Base-by-base conservation (phyloP, 345 rosid species). In the Bruguiera parviflora region DNA sequence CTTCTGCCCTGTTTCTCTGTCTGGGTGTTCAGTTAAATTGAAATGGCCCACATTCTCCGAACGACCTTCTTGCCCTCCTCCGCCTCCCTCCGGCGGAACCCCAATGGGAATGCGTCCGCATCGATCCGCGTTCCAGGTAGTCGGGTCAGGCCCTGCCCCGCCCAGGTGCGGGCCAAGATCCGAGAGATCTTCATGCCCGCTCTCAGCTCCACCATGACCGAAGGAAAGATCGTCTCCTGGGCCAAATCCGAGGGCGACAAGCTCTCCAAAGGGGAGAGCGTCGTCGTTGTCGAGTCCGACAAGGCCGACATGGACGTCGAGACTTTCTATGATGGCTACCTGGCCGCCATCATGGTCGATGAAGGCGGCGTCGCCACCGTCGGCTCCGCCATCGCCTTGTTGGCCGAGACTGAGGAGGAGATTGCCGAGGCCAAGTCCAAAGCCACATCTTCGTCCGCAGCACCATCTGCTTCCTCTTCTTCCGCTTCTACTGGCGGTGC, bases 251-350 rank as follows among this genome's bases (percentile, higher is more conserved):
- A 93, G 74, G 97, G 98, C 51, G 98, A 94, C 65, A 87, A 86
- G 84, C 90, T 95, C 22, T 73, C 81, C 47, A 92, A 90, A 68
- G 98, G 98, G 24, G 96, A 95, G 81, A 90, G 97, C 63, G 98
- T 95, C 33, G 96, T 95, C 18, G 93, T 95, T 4, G 96, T 95
- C 7, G 99, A 95, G 80, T 95, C 97, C 10, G 97, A 90, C 71
- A 95, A 90, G 73, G 99, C 97, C 16, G 97, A 95, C 78, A 95
- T 95, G 99, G 99, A 95, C 71, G 99, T 92, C 15, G 97, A 92
- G 84, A 89, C 96, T 19, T 92, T 92, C 71, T 84, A 95, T 67
- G 99, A 95, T n/a, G 99, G 96, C 15, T 89, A 84, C 71, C 78
- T 95, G 1, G 99, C 97, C 5, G 90, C 96, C 16, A 87, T 89